Conservation (phyloP, 2,329 filamentous ascomycete species). For the Cytospora paraplurivora region DNA sequence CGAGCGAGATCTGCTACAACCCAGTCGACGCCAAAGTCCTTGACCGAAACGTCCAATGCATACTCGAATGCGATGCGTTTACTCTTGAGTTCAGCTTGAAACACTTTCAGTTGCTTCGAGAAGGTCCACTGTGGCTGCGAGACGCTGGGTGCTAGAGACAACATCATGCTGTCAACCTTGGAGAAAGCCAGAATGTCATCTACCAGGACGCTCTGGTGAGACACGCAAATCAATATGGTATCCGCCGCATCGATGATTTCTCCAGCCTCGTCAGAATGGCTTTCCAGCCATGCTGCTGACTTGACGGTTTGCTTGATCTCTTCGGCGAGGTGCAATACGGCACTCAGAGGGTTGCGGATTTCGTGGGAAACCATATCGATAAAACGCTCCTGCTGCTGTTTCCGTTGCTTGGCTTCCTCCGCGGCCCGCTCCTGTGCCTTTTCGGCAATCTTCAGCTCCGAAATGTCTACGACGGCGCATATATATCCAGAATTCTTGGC, state of each 20-base stretch:
- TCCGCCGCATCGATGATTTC: conserved; percentile 17
- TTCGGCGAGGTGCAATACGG: background rate
- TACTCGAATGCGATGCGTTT: conserved; percentile 9
- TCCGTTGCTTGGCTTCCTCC: conserved; percentile 13
- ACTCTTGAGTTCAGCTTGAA: conserved; percentile 16
- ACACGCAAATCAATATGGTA: conserved; percentile 10
- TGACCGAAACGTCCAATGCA: background rate
- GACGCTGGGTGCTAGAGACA: conserved; percentile 13
- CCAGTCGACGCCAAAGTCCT: conserved; percentile 2
- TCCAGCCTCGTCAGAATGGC: background rate
- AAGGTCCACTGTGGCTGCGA: conserved; percentile 13
- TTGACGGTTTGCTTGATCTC: background rate
- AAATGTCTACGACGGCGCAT: conserved; percentile 15
- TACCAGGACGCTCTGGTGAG: conserved; percentile 18
- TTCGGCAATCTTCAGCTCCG: conserved; percentile 16
- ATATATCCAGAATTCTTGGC: background rate
- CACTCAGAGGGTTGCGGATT: background rate
- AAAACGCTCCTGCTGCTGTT: conserved; percentile 22
- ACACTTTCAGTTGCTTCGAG: conserved; percentile 16
- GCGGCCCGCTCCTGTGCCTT: conserved; percentile 11
- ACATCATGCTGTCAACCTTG: conserved; percentile 19
- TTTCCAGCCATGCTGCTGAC: background rate
- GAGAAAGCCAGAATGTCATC: conserved; percentile 20
- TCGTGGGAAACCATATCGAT: conserved; percentile 20
- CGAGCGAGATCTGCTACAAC: conserved; percentile 19